These are phyloP conservation scores for Boletus tylopilopsis DNA, from an alignment of 768 basidiomycete genomes.

Conservation along the genomic window DNA sequence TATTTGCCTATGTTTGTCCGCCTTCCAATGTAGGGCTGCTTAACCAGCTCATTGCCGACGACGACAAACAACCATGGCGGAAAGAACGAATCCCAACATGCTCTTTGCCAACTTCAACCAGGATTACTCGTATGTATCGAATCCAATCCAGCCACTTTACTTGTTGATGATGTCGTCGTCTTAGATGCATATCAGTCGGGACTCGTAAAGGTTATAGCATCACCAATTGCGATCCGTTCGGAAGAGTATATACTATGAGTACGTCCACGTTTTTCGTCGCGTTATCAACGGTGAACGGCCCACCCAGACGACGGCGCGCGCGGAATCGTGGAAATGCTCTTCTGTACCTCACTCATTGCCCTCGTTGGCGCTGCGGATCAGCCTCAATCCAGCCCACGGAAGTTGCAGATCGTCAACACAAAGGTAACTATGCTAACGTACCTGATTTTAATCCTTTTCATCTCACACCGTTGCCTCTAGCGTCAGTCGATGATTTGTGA, in stretches of 20 bases:
- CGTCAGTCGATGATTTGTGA: slow-evolving; percentile 99
- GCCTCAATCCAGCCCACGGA: slow-evolving; percentile 84
- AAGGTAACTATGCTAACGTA: slow-evolving; percentile 65
- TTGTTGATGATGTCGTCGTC: slow-evolving; percentile 2
- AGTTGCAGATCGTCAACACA: slow-evolving; percentile 97
- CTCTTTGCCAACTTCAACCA: slow-evolving; percentile 97
- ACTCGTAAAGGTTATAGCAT: slow-evolving; percentile 96
- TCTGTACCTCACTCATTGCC: slow-evolving; percentile 97
- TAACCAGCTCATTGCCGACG: not conserved
- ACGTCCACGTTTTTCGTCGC: slow-evolving; percentile 33
- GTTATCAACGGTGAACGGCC: not conserved
- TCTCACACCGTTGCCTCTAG: slow-evolving; percentile 35
- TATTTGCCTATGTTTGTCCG: slow-evolving; percentile 16
- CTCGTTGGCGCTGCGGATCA: slow-evolving; percentile 95
- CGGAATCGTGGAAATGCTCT: slow-evolving; percentile 98
- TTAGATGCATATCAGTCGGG: slow-evolving; percentile 87
- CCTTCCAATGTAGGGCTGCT: slow-evolving; percentile 7
- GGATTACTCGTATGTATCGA: slow-evolving; percentile 75
- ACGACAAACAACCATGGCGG: slow-evolving; percentile 32
- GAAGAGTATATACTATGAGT: slow-evolving; percentile 94
- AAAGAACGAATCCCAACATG: slow-evolving; percentile 47
- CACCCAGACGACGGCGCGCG: slow-evolving; percentile 82
- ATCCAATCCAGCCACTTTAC: not conserved
- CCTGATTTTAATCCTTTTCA: slow-evolving; percentile 1
- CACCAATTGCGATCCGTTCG: slow-evolving; percentile 97